Percentiles rank a stretch among this genome's conserved stretches.
Evolutionary conservation across 306 rosid genomes (phyloP).

Genomic region (Castanea mollissima): DNA sequence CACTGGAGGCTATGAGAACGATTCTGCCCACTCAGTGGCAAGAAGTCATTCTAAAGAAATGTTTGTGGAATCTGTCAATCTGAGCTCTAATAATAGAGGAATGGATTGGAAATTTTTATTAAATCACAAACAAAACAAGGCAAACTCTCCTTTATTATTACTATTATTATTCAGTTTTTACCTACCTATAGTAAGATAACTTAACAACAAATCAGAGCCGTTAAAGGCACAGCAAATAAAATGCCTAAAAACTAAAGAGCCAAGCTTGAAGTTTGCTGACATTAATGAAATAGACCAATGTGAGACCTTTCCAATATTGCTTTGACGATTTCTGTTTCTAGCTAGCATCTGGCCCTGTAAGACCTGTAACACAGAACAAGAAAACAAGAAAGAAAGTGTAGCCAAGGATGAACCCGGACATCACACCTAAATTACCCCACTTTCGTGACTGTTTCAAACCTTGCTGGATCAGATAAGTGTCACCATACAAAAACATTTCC

Average conservation of each 20-base stretch:
- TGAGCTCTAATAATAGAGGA: too few species aligned
- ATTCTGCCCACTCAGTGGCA: too few species aligned
- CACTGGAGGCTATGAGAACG: too few species aligned
- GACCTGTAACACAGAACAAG: constrained; percentile 37
- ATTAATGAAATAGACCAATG: not conserved
- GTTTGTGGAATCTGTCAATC: too few species aligned
- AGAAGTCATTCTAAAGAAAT: too few species aligned
- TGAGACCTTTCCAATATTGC: not conserved
- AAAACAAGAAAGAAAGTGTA: constrained; percentile 35
- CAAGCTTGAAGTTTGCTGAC: not conserved
- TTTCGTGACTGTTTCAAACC: constrained; percentile 33
- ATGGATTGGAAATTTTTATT: too few species aligned
- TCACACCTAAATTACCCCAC: constrained; percentile 38
- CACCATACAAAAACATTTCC: constrained; percentile 26
- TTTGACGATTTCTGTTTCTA: not conserved
- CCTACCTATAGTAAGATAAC: too few species aligned
- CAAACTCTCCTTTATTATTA: too few species aligned
- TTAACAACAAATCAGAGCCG: too few species aligned
- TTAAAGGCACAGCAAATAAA: too few species aligned
- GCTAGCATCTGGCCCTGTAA: constrained; percentile 20
- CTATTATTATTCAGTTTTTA: too few species aligned
- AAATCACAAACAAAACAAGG: too few species aligned
- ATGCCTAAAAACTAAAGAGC: not conserved
- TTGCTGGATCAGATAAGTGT: constrained; percentile 24
- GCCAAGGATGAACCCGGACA: constrained; percentile 38